Base-by-base conservation (phyloP, 2,329 filamentous ascomycete species). In the Beauveria varroae region DNA sequence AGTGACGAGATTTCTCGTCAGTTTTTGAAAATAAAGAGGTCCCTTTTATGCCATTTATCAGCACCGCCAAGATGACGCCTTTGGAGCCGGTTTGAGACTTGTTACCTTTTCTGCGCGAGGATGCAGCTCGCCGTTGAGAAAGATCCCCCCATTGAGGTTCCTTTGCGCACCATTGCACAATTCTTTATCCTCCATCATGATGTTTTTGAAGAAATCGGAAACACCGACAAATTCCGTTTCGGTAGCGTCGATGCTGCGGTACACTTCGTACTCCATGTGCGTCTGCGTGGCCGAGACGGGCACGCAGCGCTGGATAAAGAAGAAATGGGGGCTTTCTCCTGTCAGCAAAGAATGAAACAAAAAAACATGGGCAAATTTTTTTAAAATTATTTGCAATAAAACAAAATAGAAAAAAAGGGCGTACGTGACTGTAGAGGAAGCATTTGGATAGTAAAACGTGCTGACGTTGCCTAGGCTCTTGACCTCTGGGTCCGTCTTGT, bases 271-370 rank as follows among this genome's bases (percentile, higher is more conserved):
- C 64, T 77, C 75, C 66, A 82, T 80, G 30, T 71, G 72, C 9
- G 73, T 76, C 14, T 69, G 73, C 12, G 72, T 75, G 0, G 78
- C 72, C 2, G 72, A 72, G n/a, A 73, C 71, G 4, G 79, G 79
- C 30, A 81, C 73, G 70, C 80, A 79, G 52, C 78, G 75, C 66
- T 80, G 77, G 63, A 81, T 79, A 68, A 80, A 80, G 65, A 81
- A 77, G 70, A 81, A 81, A 67, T 79, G 68, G 26, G 74, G 69
- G 5, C 75, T 78, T 78, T 16, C 12, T 52, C 4, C 1, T 22
- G 14, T 57, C 9, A 26, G 55, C 5, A 34, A 40, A 14, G 3
- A 30, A 6, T 9, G 3, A 12, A 12, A 18, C 9, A 16, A 30
- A 3, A 30, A 10, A 18, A 49, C 2, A 26, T 22, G 12, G 12